Base-by-base conservation (phyloP, 805 yeast genomes). In the Candida silvicultrix region DNA sequence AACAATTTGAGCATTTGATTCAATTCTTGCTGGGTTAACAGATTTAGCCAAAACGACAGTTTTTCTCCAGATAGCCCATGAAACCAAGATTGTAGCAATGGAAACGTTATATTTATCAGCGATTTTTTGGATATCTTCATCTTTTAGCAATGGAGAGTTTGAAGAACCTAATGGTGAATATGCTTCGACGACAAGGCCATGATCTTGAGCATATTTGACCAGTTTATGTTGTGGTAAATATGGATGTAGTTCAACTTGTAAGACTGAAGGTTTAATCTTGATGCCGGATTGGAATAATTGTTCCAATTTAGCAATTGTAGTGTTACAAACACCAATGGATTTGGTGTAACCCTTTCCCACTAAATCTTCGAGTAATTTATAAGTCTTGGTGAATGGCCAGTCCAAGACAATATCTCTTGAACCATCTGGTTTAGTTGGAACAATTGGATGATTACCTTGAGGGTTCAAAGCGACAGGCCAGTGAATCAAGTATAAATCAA, bases 61-160 rank as follows among this genome's bases (percentile, higher is more conserved):
- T 34, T 75, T 78, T 65, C 85, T 77, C 59, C 70, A 67, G 28
- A 77, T 63, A 32, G 75, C 80, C 87, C 87, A 82, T 25, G 82
- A 75, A 50, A 81, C 66, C 45, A 77, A 65, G 31, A 80, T 57
- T 45, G 74, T 73, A 14, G 81, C 83, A 11, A 80, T 70, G 10
- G 62, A 60, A 12, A 62, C 65, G 11, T 56, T 56, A 49, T 71
- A 60, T 48, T 70, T 70, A 35, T 70, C 60, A 11, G 84, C 82
- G 40, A 81, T 56, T 14, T 64, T 62, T 14, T 7, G 12, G 14
- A 28, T 28, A 5, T 28, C 12, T 28, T 28, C 31, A 28, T 28
- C 31, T 28, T 28, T 28, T 10, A 28, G 12, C 12, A 56, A 48
- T 18, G 82, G 57, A 5, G 66, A 28, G 14, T 10, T 28, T 28